Evolutionary conservation across 768 basidiomycete species (phyloP).

Genomic region (Leccinum ochraceum): DNA sequence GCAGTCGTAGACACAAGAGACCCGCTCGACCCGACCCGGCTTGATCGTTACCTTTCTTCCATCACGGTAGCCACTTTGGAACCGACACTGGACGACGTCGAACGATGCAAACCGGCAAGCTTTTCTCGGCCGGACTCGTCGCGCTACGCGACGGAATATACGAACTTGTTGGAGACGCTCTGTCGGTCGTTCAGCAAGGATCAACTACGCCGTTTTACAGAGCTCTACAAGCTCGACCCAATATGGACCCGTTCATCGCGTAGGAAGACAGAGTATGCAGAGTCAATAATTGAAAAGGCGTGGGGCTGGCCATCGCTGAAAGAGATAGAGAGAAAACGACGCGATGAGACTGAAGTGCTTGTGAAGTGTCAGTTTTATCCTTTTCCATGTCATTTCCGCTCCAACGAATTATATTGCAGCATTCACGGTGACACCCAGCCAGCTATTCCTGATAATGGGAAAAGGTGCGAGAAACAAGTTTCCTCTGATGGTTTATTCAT

Average conservation of each 20-base stretch:
- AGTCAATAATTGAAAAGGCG: slow-evolving; percentile 57
- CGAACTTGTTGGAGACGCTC: slow-evolving; percentile 50
- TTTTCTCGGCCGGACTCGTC: slow-evolving; percentile 42
- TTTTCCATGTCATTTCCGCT: slow-evolving; percentile 2
- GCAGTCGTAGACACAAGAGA: slow-evolving; percentile 18
- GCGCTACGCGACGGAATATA: slow-evolving; percentile 55
- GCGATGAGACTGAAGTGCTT: slow-evolving; percentile 50
- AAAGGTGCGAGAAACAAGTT: slow-evolving; percentile 46
- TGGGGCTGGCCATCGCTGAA: slow-evolving; percentile 72
- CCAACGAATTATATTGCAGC: slow-evolving; percentile 38
- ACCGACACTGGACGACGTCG: slow-evolving; percentile 62
- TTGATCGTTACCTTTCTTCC: slow-evolving; percentile 58
- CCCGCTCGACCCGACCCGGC: slow-evolving; percentile 43
- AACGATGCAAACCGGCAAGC: slow-evolving; percentile 49
- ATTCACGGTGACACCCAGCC: slow-evolving; percentile 54
- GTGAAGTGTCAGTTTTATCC: slow-evolving; percentile 43
- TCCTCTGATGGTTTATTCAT: slow-evolving; percentile 10
- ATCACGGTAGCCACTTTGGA: slow-evolving; percentile 46
- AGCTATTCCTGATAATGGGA: slow-evolving; percentile 72
- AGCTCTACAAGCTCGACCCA: slow-evolving; percentile 45
- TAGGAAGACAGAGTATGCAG: slow-evolving; percentile 44
- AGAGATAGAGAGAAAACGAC: slow-evolving; percentile 49
- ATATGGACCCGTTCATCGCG: slow-evolving; percentile 35
- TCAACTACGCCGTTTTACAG: slow-evolving; percentile 58
- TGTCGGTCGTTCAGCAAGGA: slow-evolving; percentile 61